Evolutionary conservation across 352 stramenopile species (phyloP).

Genomic region (Phytopythium oedochilum): DNA sequence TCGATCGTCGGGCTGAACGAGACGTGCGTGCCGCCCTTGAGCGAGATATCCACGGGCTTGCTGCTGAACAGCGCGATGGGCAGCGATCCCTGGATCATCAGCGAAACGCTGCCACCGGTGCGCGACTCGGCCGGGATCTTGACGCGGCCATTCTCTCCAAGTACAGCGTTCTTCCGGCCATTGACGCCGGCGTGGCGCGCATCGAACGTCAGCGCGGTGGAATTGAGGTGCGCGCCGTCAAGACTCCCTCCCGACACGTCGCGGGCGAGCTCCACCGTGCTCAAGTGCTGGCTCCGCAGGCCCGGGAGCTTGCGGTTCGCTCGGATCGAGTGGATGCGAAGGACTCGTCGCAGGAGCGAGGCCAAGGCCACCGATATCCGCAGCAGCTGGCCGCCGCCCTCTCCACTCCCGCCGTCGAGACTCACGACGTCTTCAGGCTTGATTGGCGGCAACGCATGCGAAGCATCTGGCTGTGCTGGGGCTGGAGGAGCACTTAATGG

Average conservation of each 20-base stretch:
- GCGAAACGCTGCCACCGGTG: constrained; percentile 48
- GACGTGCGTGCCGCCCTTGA: constrained; percentile 57
- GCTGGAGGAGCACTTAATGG: background rate
- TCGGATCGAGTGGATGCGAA: constrained; percentile 80
- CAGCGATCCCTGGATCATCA: constrained; percentile 65
- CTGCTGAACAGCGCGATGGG: constrained; percentile 39
- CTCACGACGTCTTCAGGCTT: constrained; percentile 18
- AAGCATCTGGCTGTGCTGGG: background rate
- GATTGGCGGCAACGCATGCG: background rate
- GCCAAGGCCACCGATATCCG: constrained; percentile 75
- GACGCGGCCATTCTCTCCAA: background rate
- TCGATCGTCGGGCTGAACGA: constrained; percentile 59
- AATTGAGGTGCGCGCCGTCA: constrained; percentile 40
- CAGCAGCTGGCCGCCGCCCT: constrained; percentile 89
- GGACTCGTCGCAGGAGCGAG: constrained; percentile 44
- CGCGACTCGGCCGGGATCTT: constrained; percentile 29
- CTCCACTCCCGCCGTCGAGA: constrained; percentile 52
- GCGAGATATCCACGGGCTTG: constrained; percentile 15
- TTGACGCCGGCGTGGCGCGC: constrained; percentile 2
- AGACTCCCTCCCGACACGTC: constrained; percentile 28
- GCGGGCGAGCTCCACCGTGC: constrained; percentile 55
- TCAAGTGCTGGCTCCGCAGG: constrained; percentile 80
- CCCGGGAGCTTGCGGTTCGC: constrained; percentile 64
- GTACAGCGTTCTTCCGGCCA: background rate
- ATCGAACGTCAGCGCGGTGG: constrained; percentile 38